Base-by-base conservation (phyloP, 305 asterid genomes). In the Fraxinus sp. region DNA sequence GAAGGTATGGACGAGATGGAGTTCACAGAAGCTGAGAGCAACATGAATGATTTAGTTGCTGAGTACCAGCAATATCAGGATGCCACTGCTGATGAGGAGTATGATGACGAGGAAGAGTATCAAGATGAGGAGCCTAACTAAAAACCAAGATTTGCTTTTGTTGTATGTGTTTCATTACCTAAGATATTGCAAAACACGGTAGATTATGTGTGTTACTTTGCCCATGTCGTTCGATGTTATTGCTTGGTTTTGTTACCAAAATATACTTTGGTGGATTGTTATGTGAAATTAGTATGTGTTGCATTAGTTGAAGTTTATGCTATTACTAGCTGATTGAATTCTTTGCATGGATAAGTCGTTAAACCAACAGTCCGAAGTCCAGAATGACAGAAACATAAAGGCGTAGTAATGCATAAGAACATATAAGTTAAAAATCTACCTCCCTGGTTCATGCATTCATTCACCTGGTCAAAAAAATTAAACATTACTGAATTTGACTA, bases 1-100 rank as follows among this genome's bases (percentile, higher is more conserved):
- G 90, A 87, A 77, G 90, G 90, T n/a, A 87, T 85, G 90, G 90
- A 87, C 7, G 90, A 87, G 55, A 87, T 87, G 90, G 90, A 87
- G 74, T 87, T 87, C 41, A 87, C 89, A 28, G 88, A 86, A 46
- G 86, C 88, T 4, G 88, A 86, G 80, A 87, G 89, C 78, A 87
- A 89, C 80, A 89, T 88, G 91, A 89, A 89, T 0, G 92, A 89
- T 81, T 80, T 89, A 66, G 92, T 89, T 37, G 83, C 92, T 0
- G 91, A 89, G 84, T 88, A 89, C 49, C 92, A 89, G 82, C 92
- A 89, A 74, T 89, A 88, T 78, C 92, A 89, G 78, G 92, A 89
- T 32, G 92, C 92, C 0, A 89, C 92, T 9, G 92, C 92, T 71
- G 92, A 89, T 18, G 92, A 89, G 82, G 86, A 89, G 28, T 85